Evolutionary conservation across 768 basidiomycete genomes (phyloP).

Genomic region (Harrya chromipes): DNA sequence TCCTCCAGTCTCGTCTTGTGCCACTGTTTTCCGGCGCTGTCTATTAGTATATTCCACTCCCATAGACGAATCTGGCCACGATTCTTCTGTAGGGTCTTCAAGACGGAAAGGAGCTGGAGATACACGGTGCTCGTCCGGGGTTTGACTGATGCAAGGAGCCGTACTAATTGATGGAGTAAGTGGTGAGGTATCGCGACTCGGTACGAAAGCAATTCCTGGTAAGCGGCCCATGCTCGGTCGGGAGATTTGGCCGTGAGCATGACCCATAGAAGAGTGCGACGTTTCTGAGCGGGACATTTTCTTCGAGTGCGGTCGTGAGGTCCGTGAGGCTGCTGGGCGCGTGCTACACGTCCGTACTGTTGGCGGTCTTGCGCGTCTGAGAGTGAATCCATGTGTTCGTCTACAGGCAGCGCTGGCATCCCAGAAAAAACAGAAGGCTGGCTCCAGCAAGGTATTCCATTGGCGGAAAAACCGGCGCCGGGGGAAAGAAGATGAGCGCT

Average conservation of each 20-base stretch:
- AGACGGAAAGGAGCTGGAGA: constrained; percentile 64
- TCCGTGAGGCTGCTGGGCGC: not conserved
- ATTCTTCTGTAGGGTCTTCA: constrained; percentile 52
- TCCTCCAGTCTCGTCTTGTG: constrained; percentile 56
- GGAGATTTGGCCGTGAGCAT: constrained; percentile 33
- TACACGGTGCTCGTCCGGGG: constrained; percentile 61
- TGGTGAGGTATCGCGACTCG: constrained; percentile 27
- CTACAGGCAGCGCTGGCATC: not conserved
- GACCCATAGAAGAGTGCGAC: constrained; percentile 28
- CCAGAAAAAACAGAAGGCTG: not conserved
- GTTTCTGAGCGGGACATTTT: constrained; percentile 20
- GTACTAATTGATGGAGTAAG: constrained; percentile 60
- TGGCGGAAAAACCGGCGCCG: not conserved
- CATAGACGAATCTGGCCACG: constrained; percentile 55
- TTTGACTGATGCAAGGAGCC: constrained; percentile 50
- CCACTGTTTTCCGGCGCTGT: constrained; percentile 63
- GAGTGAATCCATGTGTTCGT: constrained; percentile 3
- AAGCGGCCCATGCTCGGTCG: constrained; percentile 43
- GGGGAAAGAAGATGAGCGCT: not conserved
- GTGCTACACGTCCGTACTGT: not conserved
- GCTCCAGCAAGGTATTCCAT: not conserved
- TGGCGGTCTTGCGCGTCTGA: constrained; percentile 7
- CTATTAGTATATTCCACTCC: constrained; percentile 77
- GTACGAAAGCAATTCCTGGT: constrained; percentile 32
- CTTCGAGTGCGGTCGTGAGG: constrained; percentile 2